These are phyloP conservation scores for Symbiodinium natans DNA, from an alignment of 73 alveolate species.

Conservation along the genomic window DNA sequence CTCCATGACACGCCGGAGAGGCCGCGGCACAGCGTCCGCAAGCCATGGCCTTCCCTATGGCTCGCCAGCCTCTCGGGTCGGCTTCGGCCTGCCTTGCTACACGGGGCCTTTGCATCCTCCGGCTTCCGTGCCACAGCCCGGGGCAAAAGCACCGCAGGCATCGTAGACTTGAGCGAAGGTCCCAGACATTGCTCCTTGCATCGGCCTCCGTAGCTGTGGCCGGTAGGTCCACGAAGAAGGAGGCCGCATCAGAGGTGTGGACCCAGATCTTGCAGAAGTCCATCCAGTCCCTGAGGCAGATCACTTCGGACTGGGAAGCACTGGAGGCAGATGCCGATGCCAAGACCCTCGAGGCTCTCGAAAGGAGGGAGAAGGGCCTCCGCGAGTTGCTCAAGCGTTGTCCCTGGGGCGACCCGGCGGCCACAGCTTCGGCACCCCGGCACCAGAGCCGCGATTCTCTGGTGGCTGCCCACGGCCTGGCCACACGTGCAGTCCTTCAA, in stretches of 20 bases:
- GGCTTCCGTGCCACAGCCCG: background rate
- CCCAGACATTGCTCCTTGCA: background rate
- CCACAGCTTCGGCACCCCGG: conserved; percentile 28
- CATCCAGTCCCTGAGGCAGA: background rate
- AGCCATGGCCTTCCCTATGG: no score
- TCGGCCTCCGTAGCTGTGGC: background rate
- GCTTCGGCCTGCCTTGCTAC: background rate
- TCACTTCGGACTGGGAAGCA: conserved; percentile 17
- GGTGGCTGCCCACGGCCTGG: conserved; percentile 12
- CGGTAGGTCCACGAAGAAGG: background rate
- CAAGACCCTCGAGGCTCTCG: background rate
- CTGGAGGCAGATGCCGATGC: background rate
- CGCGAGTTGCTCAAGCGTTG: conserved; percentile 25
- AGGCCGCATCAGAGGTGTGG: background rate
- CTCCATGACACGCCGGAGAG: no score
- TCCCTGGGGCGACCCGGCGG: conserved; percentile 82
- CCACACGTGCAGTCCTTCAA: conserved; percentile 5
- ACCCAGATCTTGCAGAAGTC: background rate
- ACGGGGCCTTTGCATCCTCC: no score
- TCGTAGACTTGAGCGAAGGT: background rate
- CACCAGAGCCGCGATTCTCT: background rate
- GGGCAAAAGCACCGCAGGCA: background rate
- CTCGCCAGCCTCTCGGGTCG: background rate
- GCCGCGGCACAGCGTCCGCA: no score
- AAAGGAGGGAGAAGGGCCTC: background rate